phyloP scores from a whole-genome alignment of 768 basidiomycete genomes.

The Chalciporus piperatus region DNA sequence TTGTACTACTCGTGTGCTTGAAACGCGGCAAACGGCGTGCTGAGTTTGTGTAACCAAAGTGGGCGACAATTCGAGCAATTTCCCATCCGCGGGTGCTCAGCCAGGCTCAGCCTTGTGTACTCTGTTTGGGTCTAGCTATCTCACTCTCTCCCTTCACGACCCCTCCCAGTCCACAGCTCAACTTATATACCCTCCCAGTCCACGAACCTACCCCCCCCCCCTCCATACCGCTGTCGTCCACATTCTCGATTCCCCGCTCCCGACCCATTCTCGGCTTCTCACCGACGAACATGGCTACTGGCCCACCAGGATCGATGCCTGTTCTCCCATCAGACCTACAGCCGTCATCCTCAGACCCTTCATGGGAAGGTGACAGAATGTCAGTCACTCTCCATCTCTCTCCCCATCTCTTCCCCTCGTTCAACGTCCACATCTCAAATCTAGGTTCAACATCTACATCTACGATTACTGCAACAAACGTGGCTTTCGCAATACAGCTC shows the following conservation, averaged over 20 bases:
- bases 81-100: slow-evolving; percentile 35
- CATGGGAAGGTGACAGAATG: slow-evolving; percentile 89
- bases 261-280: background rate
- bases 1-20: too few species aligned
- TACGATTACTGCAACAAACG: slow-evolving; percentile 83
- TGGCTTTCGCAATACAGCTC: slow-evolving; percentile 71
- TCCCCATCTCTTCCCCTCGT: background rate
- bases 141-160: slow-evolving; percentile 11
- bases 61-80: slow-evolving; percentile 22
- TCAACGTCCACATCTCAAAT: slow-evolving; percentile 6
- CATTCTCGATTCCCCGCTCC: background rate
- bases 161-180: too few species aligned
- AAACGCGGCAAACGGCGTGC: slow-evolving; percentile 30
- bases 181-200: background rate
- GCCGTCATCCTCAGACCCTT: slow-evolving; percentile 34
- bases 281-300: slow-evolving; percentile 17
- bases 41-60: slow-evolving; percentile 26
- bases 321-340: slow-evolving; percentile 10
- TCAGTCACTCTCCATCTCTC: slow-evolving; percentile 35
- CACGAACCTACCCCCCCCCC: background rate
- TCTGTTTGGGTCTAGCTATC: slow-evolving; percentile 23
- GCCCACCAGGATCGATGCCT: slow-evolving; percentile 27
- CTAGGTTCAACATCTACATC: slow-evolving; percentile 88
- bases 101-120: slow-evolving; percentile 32
- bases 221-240: slow-evolving; percentile 7